These are phyloP conservation scores for Tuber borchii DNA, from an alignment of 495 filamentous ascomycete genomes.

Conservation along the genomic window DNA sequence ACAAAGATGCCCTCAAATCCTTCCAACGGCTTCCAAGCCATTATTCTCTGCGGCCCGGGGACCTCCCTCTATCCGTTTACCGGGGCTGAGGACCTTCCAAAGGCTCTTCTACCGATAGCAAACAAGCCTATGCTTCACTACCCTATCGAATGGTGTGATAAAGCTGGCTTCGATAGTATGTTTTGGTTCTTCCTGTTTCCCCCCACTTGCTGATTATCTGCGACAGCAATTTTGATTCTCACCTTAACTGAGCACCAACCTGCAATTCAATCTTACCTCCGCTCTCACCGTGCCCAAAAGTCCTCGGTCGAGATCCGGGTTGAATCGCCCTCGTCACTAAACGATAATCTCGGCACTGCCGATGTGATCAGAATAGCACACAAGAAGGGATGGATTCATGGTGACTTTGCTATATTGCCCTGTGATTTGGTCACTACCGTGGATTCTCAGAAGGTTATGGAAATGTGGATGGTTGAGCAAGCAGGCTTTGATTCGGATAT, in stretches of 20 bases:
- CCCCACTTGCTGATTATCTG: neutral
- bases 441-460: constrained; percentile 67
- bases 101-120: constrained; percentile 83
- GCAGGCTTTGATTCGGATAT: constrained; percentile 54
- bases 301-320: constrained; percentile 30
- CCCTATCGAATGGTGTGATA: constrained; percentile 72
- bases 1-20: constrained; percentile 45
- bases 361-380: constrained; percentile 67
- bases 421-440: constrained; percentile 93
- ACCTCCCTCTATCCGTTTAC: constrained; percentile 88
- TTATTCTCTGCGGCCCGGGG: constrained; percentile 89
- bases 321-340: constrained; percentile 38
- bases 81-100: constrained; percentile 79
- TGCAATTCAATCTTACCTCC: constrained; percentile 40
- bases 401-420: constrained; percentile 83
- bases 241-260: constrained; percentile 39
- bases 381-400: constrained; percentile 52
- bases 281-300: constrained; percentile 42
- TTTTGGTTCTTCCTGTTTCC: constrained; percentile 6
- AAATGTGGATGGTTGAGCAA: constrained; percentile 87
- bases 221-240: constrained; percentile 38
- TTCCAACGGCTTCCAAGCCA: constrained; percentile 76
- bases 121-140: constrained; percentile 97
- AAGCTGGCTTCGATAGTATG: constrained; percentile 39
- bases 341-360: constrained; percentile 59